Conservation (phyloP, 768 basidiomycete species). For the Amanita phalloides region DNA sequence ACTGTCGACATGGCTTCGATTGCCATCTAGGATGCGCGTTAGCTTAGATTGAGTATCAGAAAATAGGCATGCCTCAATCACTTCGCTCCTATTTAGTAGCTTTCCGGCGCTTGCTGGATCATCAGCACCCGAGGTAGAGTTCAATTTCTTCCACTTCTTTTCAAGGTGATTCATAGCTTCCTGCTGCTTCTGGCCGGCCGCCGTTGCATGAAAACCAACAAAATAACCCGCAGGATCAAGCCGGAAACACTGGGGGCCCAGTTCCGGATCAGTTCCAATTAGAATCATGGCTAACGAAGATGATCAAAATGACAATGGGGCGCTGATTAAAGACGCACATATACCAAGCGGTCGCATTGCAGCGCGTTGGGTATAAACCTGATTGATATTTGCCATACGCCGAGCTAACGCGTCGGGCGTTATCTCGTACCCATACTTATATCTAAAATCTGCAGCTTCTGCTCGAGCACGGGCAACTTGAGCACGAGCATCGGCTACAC, state of each 20-base stretch:
- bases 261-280: slow-evolving; percentile 85
- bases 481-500: slow-evolving; percentile 72
- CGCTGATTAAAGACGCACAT: slow-evolving; percentile 38
- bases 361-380: slow-evolving; percentile 96
- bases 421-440: slow-evolving; percentile 98
- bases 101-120: slow-evolving; percentile 70
- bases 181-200: slow-evolving; percentile 94
- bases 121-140: slow-evolving; percentile 67
- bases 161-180: slow-evolving; percentile 98
- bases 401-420: slow-evolving; percentile 94
- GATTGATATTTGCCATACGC: slow-evolving; percentile 94
- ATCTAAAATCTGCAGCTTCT: slow-evolving; percentile 89
- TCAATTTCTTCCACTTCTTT: slow-evolving; percentile 97
- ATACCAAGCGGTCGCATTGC: slow-evolving; percentile 96
- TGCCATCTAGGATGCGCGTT: slow-evolving; percentile 49
- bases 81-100: slow-evolving; percentile 61
- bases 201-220: slow-evolving; percentile 95
- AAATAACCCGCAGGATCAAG: slow-evolving; percentile 98
- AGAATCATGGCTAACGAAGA: slow-evolving; percentile 75
- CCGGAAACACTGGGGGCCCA: slow-evolving; percentile 96
- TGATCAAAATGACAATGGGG: neutral
- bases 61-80: slow-evolving; percentile 68
- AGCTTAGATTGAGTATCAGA: neutral
- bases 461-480: slow-evolving; percentile 79
- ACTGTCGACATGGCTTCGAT: slow-evolving; percentile 93